Evolutionary conservation across 164 flowering plant species (phyloP).

Genomic region (Chimonanthus praecox): DNA sequence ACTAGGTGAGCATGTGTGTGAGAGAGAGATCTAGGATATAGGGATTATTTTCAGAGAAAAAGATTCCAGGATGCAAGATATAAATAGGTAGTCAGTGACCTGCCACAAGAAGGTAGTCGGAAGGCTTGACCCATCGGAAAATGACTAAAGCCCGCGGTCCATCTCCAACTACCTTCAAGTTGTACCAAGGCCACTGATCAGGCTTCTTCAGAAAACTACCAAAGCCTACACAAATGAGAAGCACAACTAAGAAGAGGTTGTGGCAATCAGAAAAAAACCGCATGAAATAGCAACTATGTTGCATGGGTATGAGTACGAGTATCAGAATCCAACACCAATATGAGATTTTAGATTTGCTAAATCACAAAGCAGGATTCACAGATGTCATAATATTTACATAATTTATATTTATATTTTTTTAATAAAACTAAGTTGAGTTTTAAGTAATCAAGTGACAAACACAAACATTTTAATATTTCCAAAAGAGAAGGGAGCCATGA

Average conservation of each 20-base stretch:
- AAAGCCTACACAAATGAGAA: neutral
- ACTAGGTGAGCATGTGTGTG: too few species aligned
- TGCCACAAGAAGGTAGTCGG: neutral
- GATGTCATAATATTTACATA: neutral
- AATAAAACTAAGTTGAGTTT: too few species aligned
- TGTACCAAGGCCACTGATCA: neutral
- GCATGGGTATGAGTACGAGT: neutral
- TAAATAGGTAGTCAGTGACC: neutral
- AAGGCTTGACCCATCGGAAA: neutral
- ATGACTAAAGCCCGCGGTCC: neutral
- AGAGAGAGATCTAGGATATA: too few species aligned
- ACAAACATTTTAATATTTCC: too few species aligned
- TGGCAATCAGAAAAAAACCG: neutral
- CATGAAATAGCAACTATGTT: neutral
- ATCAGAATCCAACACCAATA: too few species aligned
- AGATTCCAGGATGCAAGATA: neutral
- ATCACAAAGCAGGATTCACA: too few species aligned
- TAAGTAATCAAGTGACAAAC: too few species aligned
- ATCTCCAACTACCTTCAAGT: neutral
- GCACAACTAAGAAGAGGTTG: neutral
- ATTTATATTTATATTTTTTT: too few species aligned
- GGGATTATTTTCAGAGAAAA: too few species aligned
- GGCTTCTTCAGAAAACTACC: neutral
- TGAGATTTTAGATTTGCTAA: neutral
- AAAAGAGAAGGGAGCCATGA: too few species aligned